Base-by-base conservation (phyloP, 495 filamentous ascomycete genomes). In the Penicillium fimorum region DNA sequence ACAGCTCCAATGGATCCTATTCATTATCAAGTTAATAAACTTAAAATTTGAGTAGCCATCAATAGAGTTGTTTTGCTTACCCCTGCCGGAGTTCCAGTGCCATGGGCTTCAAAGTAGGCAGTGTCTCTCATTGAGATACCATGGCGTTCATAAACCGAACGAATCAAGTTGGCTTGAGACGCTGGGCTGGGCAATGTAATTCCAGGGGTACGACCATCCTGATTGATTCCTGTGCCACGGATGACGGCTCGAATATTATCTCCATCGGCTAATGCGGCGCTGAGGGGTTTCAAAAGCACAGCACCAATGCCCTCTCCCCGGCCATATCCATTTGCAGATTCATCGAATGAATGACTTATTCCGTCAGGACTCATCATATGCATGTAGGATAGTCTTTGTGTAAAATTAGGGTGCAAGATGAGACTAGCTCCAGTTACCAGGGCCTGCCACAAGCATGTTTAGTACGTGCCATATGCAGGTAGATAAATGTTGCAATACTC, bases 151-250 rank as follows among this genome's bases (percentile, higher is more conserved):
- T 87, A 87, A 0, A 75, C 76, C 13, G 73, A 65, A 3, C 70
- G 67, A 38, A 86, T 84, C 2, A 85, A 41, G 37, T 64, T 58
- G 61, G 72, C 77, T 70, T 87, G 84, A 5, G 83, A 79, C 1
- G 73, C 72, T 2, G 65, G 72, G 15, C 72, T 84, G 2, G 84
- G 84, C 71, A 80, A 70, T 4, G 80, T 83, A 32, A 86, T 82
- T 29, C 81, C 80, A 4, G 75, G 70, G 8, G 66, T 70, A 3
- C 55, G 35, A 4, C 71, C 69, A 59, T 74, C 70, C 32, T 68
- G 63, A 24, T 73, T 73, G 3, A 52, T 57, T 1, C 43, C 72
- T 15, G 67, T 65, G n/a, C 58, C 58, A 3, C 73, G 66, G 29
- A 82, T 76, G 3, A 80, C 62, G 8, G 71, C 75, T n/a, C 72